Base-by-base conservation (phyloP, 1,284 basidiomycete species). In the Sphaerobolus stellatus region DNA sequence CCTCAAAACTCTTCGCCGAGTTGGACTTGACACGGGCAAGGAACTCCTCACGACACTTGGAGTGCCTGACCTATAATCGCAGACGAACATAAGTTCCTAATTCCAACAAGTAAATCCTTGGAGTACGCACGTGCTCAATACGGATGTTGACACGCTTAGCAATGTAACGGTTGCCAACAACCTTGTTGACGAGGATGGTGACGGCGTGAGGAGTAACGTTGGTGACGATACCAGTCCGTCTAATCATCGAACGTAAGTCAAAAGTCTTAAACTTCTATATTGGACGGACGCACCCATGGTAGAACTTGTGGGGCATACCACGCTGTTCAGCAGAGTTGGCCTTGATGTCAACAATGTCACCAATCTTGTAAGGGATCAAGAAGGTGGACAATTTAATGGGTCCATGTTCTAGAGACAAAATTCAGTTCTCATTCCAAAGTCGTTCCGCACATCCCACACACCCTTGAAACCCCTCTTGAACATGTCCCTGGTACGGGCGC, bases 141-240 rank as follows among this genome's bases (percentile, higher is more conserved):
- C 97, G 92, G 76, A 99, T 79, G 88, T 98, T 99, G 73, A 99
- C 96, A 59, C 96, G 92, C 85, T 99, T 99, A 83, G 99, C 95
- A 54, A 99, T 80, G 88, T 98, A 98, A 66, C 96, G 92, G 82
- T 96, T 96, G 67, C 96, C 96, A 67, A 99, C 95, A 66, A 98
- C 83, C 80, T 99, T 99, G 91, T 98, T 89, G 66, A 96, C 87
- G 73, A 99, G 95, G 60, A 99, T 92, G 74, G 95, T 95, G 65
- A 99, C 95, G 56, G 93, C 90, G 57, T 86, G 84, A 59, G 92
- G 92, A 52, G 96, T 93, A 62, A 99, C 95, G 78, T 98, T 98
- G 86, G 97, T 99, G 62, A 99, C 81, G 68, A 99, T 96, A 64
- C 97, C 96, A 62, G 96, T 99, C 61, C 92, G 91, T 67, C 92